phyloP scores from a whole-genome alignment of 1,284 basidiomycete species.

The Mycosarcoma mackinlayi region DNA sequence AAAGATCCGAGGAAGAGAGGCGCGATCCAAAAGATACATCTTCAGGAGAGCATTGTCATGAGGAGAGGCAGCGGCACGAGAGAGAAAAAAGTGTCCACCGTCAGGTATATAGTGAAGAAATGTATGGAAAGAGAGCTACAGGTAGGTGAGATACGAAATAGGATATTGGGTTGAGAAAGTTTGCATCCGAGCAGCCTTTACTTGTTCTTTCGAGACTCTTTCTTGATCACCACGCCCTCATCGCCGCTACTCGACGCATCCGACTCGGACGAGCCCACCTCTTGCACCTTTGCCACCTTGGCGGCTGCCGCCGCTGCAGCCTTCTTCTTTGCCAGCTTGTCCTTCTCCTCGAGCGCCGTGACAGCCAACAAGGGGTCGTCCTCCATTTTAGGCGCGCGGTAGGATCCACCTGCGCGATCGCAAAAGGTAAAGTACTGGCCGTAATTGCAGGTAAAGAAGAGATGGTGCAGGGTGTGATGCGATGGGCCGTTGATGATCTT shows the following conservation, averaged over 20 bases:
- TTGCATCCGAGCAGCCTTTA: neutral
- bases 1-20: too few species aligned
- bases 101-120: conserved; percentile 2
- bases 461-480: conserved; percentile 94
- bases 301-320: conserved; percentile 5
- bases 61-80: neutral
- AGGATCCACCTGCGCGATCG: conserved; percentile 84
- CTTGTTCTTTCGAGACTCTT: conserved; percentile 42
- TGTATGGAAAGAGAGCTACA: too few species aligned
- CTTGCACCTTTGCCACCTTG: neutral
- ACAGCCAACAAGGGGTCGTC: conserved; percentile 83
- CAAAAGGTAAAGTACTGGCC: conserved; percentile 96
- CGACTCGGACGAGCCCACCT: conserved; percentile 8
- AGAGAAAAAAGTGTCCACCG: neutral
- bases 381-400: conserved; percentile 83
- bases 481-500: conserved; percentile 95
- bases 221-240: conserved; percentile 41
- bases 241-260: conserved; percentile 35
- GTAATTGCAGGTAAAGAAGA: conserved; percentile 96
- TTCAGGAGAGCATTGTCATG: too few species aligned
- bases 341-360: conserved; percentile 30
- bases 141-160: too few species aligned
- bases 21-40: too few species aligned
- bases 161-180: too few species aligned
- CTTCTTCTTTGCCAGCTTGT: conserved; percentile 16